phyloP scores from a whole-genome alignment of 192 early-diverging fungal species.

The Oehlia diaphana region DNA sequence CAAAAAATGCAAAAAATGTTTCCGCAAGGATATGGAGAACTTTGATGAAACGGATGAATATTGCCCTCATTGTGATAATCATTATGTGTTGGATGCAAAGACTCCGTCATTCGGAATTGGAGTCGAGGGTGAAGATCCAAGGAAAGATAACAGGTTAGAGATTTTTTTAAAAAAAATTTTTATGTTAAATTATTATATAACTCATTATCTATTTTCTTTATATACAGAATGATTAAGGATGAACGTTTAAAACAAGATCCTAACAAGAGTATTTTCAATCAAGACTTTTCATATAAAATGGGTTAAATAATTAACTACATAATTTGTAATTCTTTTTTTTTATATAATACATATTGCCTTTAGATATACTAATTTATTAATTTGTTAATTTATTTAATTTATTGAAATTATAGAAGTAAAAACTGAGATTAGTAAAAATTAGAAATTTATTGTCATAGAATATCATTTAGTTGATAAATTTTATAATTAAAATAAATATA shows the following conservation, averaged over 20 bases:
- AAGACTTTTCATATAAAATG: slow-evolving; percentile 40
- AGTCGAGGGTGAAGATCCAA: slow-evolving; percentile 92
- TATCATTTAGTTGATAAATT: too few relatives aligned
- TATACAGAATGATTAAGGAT: slow-evolving; percentile 48
- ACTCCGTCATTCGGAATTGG: slow-evolving; percentile 81
- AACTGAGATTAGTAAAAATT: too few relatives aligned
- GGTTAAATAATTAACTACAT: slow-evolving; percentile 34
- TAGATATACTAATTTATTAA: too few relatives aligned
- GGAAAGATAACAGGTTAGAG: slow-evolving; percentile 63
- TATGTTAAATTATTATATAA: background rate
- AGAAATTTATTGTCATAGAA: too few relatives aligned
- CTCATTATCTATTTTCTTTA: background rate
- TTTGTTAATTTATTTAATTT: too few relatives aligned
- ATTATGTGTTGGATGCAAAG: slow-evolving; percentile 92
- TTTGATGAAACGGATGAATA: slow-evolving; percentile 96
- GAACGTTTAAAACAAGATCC: slow-evolving; percentile 42
- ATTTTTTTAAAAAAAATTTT: background rate
- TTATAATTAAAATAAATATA: too few relatives aligned
- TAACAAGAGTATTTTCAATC: slow-evolving; percentile 36
- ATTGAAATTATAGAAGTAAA: too few relatives aligned
- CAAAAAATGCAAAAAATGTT: slow-evolving; percentile 99
- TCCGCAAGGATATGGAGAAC: slow-evolving; percentile 85
- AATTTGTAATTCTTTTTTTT: too few relatives aligned
- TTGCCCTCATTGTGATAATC: slow-evolving; percentile 98
- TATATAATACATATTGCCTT: too few relatives aligned